Conservation (phyloP, 2,329 filamentous ascomycete genomes). For the Fusarium multiceps region DNA sequence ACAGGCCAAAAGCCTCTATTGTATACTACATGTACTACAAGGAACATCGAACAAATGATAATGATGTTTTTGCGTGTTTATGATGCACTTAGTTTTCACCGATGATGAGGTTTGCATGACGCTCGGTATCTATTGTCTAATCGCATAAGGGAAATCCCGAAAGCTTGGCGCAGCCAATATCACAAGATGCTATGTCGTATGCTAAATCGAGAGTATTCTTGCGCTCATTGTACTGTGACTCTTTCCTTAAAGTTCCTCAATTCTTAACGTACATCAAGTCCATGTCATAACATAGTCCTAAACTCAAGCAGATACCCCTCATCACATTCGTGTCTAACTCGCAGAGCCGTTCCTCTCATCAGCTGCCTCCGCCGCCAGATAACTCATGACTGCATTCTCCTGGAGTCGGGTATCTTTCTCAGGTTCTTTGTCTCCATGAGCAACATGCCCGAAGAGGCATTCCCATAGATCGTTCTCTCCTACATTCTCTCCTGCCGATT, state of each 20-base stretch:
- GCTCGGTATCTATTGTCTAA: neutral
- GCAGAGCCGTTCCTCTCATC: constrained; percentile 47
- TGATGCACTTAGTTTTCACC: neutral
- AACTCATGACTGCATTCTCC: constrained; percentile 53
- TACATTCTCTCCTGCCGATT: constrained; percentile 82
- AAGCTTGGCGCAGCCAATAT: neutral
- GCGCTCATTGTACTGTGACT: neutral
- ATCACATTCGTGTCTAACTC: constrained; percentile 2
- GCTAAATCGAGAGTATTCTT: neutral
- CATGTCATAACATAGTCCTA: neutral
- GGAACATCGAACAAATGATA: constrained; percentile 26
- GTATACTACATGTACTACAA: constrained; percentile 45
- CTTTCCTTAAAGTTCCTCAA: neutral
- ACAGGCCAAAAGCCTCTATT: constrained; percentile 26
- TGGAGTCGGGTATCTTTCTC: constrained; percentile 46
- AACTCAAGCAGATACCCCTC: neutral
- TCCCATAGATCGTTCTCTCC: constrained; percentile 84
- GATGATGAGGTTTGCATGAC: neutral
- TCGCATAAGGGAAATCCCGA: too few species aligned
- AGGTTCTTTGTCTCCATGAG: constrained; percentile 44
- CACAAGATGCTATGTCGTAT: neutral
- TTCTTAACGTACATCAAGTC: neutral
- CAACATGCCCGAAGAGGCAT: constrained; percentile 79
- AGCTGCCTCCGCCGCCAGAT: constrained; percentile 60
- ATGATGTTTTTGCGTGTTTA: constrained; percentile 11